phyloP scores from a whole-genome alignment of 2,329 filamentous ascomycete species.

The Tricladium varicosporioides region DNA sequence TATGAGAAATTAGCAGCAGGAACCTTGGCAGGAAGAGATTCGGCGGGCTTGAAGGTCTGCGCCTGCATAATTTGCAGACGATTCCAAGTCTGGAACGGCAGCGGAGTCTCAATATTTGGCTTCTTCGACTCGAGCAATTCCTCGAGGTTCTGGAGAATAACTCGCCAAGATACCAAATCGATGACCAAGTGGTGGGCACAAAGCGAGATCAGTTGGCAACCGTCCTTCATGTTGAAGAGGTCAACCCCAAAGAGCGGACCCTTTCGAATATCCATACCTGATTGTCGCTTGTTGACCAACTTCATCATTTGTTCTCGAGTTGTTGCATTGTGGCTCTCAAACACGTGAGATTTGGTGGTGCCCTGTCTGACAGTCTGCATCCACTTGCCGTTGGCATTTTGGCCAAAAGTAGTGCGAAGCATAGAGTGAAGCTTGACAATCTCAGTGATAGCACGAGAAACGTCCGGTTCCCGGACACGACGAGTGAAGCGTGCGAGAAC shows the following conservation, averaged over 20 bases:
- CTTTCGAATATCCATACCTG: conserved; percentile 29
- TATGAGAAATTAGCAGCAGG: neutral
- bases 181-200: conserved; percentile 26
- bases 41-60: neutral
- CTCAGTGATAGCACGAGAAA: conserved; percentile 28
- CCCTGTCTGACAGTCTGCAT: conserved; percentile 33
- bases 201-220: conserved; percentile 36
- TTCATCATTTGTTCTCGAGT: neutral
- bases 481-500: neutral
- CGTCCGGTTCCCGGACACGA: neutral
- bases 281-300: conserved; percentile 30
- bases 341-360: conserved; percentile 20
- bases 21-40: neutral
- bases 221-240: conserved; percentile 9
- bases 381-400: conserved; percentile 32
- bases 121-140: conserved; percentile 13
- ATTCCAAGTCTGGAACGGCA: conserved; percentile 11
- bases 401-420: conserved; percentile 37
- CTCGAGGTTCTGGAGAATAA: conserved; percentile 38
- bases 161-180: conserved; percentile 38
- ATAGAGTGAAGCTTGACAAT: conserved; percentile 38
- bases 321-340: neutral
- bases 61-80: neutral
- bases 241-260: conserved; percentile 17
- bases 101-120: conserved; percentile 18